Evolutionary conservation across 768 basidiomycete genomes (phyloP).

Genomic region (Hypholoma sublateritium): DNA sequence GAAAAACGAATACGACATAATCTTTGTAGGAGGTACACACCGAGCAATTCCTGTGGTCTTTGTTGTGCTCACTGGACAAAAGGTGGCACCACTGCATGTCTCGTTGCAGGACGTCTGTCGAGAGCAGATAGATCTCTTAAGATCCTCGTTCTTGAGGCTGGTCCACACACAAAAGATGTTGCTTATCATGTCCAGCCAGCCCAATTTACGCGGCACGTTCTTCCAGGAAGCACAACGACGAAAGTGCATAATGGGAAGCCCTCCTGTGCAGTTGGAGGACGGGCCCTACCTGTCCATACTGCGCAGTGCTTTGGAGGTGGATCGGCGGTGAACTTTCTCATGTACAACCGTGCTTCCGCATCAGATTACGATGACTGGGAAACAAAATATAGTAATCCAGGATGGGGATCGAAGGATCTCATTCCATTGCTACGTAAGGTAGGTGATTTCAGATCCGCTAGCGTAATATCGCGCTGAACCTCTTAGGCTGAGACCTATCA

Average conservation of each 20-base stretch:
- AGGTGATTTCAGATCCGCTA: background rate
- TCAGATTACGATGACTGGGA: slow-evolving; percentile 70
- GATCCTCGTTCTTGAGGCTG: slow-evolving; percentile 63
- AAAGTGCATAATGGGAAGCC: slow-evolving; percentile 39
- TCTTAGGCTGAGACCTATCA: background rate
- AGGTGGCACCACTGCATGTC: slow-evolving; percentile 53
- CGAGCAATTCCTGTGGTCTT: background rate
- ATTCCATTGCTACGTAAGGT: slow-evolving; percentile 60
- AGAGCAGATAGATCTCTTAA: slow-evolving; percentile 50
- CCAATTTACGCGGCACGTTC: slow-evolving; percentile 40
- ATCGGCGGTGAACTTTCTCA: slow-evolving; percentile 54
- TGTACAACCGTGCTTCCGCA: slow-evolving; percentile 58
- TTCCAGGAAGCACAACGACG: slow-evolving; percentile 35
- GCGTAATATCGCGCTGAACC: background rate
- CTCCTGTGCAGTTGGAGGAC: slow-evolving; percentile 40
- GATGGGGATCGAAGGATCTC: slow-evolving; percentile 57
- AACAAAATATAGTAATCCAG: slow-evolving; percentile 43
- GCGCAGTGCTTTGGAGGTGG: slow-evolving; percentile 62
- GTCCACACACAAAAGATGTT: slow-evolving; percentile 45
- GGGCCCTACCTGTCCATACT: slow-evolving; percentile 38
- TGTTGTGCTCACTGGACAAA: background rate
- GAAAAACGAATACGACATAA: slow-evolving; percentile 6
- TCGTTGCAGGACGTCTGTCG: slow-evolving; percentile 52
- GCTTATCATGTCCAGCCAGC: slow-evolving; percentile 51
- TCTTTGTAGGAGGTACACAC: slow-evolving; percentile 11